Evolutionary conservation across 495 filamentous ascomycete species (phyloP), one percentile per base, ranked within the genome.

Genomic region (Penicillium ochrochloron): DNA sequence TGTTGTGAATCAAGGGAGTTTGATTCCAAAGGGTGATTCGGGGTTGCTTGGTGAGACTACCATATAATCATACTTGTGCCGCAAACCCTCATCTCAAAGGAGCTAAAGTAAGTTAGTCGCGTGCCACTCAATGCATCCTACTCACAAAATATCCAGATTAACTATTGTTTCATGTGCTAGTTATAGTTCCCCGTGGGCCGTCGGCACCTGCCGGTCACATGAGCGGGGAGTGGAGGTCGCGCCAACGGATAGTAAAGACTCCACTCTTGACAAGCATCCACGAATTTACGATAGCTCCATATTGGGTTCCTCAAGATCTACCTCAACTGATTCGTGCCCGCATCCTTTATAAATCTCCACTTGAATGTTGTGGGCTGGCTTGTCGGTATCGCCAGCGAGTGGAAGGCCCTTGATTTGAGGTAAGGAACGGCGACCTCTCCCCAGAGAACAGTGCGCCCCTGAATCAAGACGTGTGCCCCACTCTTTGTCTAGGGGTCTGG

Each of bases 261-360:
- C 33, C 23, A 60, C 21, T 60, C 25, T 27, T n/a, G 29, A n/a
- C 23, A 46, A 29, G 23, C 23, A 23, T 15, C 11, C 48, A 12
- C 27, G 17, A 29, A 23, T 15, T 5, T 59, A 12, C 27, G 17
- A 29, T 31, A 19, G 10, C 46, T 37, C 23, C 21, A 42, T 41
- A 8, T 46, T 17, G 44, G 39, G 21, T 10, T 19, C 57, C 48
- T 54, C 53, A 52, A 61, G 35, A 44, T 27, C 17, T n/a, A 48
- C 1, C 0, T 0, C 8, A 31, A 23, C 39, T 68, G 50, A 65
- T 68, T 68, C 59, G 62, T 68, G 66, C 66, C 66, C 66, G 66
- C 66, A 68, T 62, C 35, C 15, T 55, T 15, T 39, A 44, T 59
- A 48, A 27, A 27, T 57, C 37, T 34, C 33, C 17, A 34, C 44